Evolutionary conservation across 306 rosid genomes (phyloP).

Genomic region (Begonia peltatifolia): DNA sequence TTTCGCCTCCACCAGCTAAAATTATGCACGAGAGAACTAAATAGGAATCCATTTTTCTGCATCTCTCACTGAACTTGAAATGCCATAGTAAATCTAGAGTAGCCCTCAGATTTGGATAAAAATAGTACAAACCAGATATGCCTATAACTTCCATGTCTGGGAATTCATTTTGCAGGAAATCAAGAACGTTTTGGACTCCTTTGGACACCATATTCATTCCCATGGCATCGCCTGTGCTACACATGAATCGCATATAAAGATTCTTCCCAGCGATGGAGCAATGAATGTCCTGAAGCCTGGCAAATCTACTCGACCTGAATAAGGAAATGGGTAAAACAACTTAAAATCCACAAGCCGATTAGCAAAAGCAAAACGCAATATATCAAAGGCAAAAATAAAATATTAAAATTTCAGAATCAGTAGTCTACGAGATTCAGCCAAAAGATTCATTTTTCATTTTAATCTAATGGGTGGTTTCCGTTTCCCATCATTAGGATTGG

Average conservation of each 20-base stretch:
- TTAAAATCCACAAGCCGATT: no score
- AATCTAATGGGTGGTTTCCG: no score
- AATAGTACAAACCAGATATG: conserved; percentile 35
- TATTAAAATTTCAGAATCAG: no score
- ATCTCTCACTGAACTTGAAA: background rate
- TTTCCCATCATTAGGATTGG: no score
- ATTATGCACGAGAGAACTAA: no score
- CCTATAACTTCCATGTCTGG: conserved; percentile 76
- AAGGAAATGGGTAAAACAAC: no score
- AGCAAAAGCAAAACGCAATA: no score
- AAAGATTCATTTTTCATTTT: no score
- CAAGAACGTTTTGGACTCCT: conserved; percentile 61
- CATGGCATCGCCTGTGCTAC: conserved; percentile 78
- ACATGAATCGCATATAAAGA: conserved; percentile 41
- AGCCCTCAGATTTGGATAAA: background rate
- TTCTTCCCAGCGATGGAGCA: conserved; percentile 53
- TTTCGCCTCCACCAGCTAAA: no score
- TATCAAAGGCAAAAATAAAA: no score
- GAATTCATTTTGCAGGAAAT: conserved; percentile 40
- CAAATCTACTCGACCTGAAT: conserved; percentile 56
- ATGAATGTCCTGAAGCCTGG: conserved; percentile 37
- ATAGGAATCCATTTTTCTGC: no score
- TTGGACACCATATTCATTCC: conserved; percentile 84
- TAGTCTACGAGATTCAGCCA: no score
- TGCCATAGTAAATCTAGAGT: background rate